Base-by-base conservation (phyloP, 2,329 filamentous ascomycete species). In the Thielaviopsis euricoi region DNA sequence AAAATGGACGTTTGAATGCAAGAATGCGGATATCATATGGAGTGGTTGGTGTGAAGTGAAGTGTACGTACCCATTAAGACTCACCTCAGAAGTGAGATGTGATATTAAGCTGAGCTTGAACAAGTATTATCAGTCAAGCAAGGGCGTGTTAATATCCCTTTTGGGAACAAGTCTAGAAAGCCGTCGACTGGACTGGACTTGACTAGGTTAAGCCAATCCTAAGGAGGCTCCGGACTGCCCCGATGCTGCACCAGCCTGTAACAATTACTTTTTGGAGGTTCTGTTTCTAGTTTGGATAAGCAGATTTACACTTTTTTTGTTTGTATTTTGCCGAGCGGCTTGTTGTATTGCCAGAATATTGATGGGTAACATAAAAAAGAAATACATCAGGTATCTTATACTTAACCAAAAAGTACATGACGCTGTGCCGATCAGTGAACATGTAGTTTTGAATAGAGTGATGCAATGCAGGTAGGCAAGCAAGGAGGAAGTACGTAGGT, bases 61-160 rank as follows among this genome's bases (percentile, higher is more conserved):
- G 5, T 21, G 19, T 15, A 43, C 13, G 13, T 15, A 15, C 13
- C 17, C 37, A 17, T n/a, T 43, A 7, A 10, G 7, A 33, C n/a
- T n/a, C n/a, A n/a, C n/a, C n/a, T n/a, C 12, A 6, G 29, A 43
- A n/a, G 37, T n/a, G 37, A 43, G 17, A 43, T n/a, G 37, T 43
- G 37, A 43, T 43, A 43, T 43, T 7, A 43, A 43, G 37, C 37
- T 43, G 37, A 43, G 37, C 6, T 17, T 43, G 17, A n/a, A 15
- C 37, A 17, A n/a, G 17, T n/a, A n/a, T 48, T 46, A 25, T 50
- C 53, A 37, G 43, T 6, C 37, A 55, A 50, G 29, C 53, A 26
- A 43, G 48, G 53, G 43, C 22, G 40, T 55, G 53, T 55, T 55
- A 49, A 48, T 55, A 50, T 50, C 53, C 53, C 23, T 49, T 49